Conservation (phyloP, 805 yeast genomes). For the Candida germanica region DNA sequence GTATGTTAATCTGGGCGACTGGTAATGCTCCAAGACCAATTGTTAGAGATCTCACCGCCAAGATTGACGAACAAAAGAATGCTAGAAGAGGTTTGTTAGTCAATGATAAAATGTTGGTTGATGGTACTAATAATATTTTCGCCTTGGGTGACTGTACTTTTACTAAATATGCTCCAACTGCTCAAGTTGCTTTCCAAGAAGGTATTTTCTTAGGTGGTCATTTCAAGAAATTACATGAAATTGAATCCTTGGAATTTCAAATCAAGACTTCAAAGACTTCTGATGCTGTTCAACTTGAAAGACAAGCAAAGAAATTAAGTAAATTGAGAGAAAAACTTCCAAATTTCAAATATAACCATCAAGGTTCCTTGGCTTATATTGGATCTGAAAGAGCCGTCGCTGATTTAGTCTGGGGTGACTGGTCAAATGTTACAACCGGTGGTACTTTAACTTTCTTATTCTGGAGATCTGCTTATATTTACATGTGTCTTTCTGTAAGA, state of each 20-base stretch:
- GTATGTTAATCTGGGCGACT: constrained; percentile 95
- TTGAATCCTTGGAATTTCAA: constrained; percentile 54
- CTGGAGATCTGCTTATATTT: constrained; percentile 93
- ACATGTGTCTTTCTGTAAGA: constrained; percentile 87
- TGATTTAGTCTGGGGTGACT: constrained; percentile 75
- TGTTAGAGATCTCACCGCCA: constrained; percentile 59
- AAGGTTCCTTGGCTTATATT: constrained; percentile 92
- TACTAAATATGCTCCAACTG: constrained; percentile 91
- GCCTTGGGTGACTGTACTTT: constrained; percentile 95
- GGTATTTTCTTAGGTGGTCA: constrained; percentile 76
- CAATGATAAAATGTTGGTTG: constrained; percentile 75
- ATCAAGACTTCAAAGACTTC: constrained; percentile 37
- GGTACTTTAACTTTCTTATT: constrained; percentile 86
- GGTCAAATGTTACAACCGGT: constrained; percentile 76
- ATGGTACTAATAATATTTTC: constrained; percentile 79
- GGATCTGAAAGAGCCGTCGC: constrained; percentile 95
- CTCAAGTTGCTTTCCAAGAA: constrained; percentile 96
- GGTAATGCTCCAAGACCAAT: constrained; percentile 90
- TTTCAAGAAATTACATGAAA: constrained; percentile 61
- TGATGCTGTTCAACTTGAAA: constrained; percentile 39
- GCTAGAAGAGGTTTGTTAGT: constrained; percentile 90
- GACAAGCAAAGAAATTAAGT: constrained; percentile 45
- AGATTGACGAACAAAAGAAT: constrained; percentile 72
- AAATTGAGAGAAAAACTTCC: constrained; percentile 42
- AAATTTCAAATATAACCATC: constrained; percentile 79